Evolutionary conservation across 2,329 filamentous ascomycete genomes (phyloP).

Genomic region (Colletotrichum destructivum): DNA sequence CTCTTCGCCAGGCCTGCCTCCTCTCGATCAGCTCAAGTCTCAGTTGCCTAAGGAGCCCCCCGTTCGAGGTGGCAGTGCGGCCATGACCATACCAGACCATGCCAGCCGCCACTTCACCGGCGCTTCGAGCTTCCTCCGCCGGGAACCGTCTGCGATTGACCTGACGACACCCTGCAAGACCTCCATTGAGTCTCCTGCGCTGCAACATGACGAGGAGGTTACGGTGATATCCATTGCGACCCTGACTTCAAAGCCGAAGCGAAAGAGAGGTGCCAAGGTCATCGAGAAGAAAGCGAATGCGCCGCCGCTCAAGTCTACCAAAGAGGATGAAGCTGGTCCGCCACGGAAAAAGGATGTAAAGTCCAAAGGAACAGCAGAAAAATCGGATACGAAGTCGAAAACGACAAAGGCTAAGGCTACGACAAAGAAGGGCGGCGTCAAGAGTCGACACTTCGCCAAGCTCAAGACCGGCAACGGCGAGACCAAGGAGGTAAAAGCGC

Average conservation of each 20-base stretch:
- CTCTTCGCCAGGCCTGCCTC: constrained; percentile 70
- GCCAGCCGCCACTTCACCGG: background rate
- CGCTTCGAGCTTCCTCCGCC: constrained; percentile 28
- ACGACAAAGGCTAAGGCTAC: constrained; percentile 45
- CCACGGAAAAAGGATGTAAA: constrained; percentile 55
- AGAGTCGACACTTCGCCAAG: constrained; percentile 54
- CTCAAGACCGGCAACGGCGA: constrained; percentile 22
- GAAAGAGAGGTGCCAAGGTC: constrained; percentile 35
- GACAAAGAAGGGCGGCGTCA: constrained; percentile 49
- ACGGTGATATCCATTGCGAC: constrained; percentile 30
- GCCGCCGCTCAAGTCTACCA: constrained; percentile 10
- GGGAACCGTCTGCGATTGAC: constrained; percentile 35
- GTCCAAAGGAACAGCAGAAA: constrained; percentile 40
- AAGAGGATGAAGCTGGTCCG: constrained; percentile 39
- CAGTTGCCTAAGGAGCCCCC: constrained; percentile 46
- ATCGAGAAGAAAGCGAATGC: constrained; percentile 39
- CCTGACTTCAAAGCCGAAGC: constrained; percentile 34
- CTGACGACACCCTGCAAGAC: constrained; percentile 37
- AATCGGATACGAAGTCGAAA: constrained; percentile 1
- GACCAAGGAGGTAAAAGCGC: background rate
- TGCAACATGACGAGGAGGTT: constrained; percentile 30
- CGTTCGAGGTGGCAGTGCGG: constrained; percentile 14
- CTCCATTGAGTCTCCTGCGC: constrained; percentile 11
- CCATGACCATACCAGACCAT: constrained; percentile 8
- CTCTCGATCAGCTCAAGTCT: constrained; percentile 64